Evolutionary conservation across 148 eudicot genomes (phyloP).

Genomic region (Vaccinium corymbosum): DNA sequence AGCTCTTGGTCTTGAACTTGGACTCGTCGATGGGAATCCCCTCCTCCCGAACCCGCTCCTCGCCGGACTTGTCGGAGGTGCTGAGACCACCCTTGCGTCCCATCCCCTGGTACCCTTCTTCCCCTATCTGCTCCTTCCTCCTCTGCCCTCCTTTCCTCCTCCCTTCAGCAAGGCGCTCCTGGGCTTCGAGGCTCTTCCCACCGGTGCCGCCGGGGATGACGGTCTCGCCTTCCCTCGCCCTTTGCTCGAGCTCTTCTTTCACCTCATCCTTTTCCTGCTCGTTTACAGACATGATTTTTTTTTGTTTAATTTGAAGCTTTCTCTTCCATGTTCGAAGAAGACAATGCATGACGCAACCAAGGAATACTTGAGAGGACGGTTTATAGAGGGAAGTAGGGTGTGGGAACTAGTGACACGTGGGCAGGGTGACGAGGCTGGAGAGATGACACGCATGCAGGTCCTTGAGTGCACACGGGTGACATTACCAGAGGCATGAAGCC

Average conservation of each 20-base stretch:
- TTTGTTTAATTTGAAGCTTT: not conserved
- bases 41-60: constrained; percentile 20
- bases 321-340: too few relatives aligned
- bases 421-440: not conserved
- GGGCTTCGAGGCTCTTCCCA: constrained; percentile 33
- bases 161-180: constrained; percentile 41
- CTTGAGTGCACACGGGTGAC: not conserved
- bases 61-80: constrained; percentile 16
- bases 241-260: constrained; percentile 17
- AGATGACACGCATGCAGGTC: not conserved
- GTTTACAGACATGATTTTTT: constrained; percentile 12
- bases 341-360: not conserved
- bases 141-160: constrained; percentile 41
- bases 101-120: constrained; percentile 20
- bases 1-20: constrained; percentile 19
- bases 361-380: not conserved
- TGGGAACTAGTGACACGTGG: not conserved
- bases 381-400: not conserved
- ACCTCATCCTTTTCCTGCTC: constrained; percentile 7
- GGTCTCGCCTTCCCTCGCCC: constrained; percentile 28
- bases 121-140: constrained; percentile 39
- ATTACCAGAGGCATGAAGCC: not conserved
- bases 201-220: constrained; percentile 38
- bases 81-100: constrained; percentile 42
- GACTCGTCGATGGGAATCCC: constrained; percentile 24